phyloP scores from a whole-genome alignment of 805 yeast genomes.

The Metschnikowia continentalis region DNA sequence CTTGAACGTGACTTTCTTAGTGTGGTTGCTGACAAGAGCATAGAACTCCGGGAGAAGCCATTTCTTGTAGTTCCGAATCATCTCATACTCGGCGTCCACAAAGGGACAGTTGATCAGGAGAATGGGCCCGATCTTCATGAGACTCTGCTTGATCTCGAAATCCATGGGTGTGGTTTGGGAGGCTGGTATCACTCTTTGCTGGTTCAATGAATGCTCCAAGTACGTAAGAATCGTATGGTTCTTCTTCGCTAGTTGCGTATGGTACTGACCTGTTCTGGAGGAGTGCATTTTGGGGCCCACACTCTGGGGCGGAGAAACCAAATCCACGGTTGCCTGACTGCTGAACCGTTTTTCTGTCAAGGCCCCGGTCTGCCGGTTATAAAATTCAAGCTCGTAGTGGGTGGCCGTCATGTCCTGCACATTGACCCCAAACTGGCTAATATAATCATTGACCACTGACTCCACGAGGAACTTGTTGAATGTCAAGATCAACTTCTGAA shows the following conservation, averaged over 20 bases:
- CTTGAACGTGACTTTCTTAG: conserved; percentile 34
- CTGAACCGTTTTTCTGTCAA: conserved; percentile 31
- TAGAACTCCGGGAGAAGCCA: conserved; percentile 67
- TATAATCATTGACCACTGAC: conserved; percentile 49
- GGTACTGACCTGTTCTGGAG: not conserved
- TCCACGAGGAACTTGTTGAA: conserved; percentile 60
- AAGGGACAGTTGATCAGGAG: conserved; percentile 59
- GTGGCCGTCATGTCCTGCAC: conserved; percentile 39
- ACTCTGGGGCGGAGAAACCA: conserved; percentile 34
- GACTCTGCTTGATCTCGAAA: conserved; percentile 49
- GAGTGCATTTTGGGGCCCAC: conserved; percentile 13
- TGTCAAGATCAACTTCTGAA: conserved; percentile 44
- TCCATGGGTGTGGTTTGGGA: conserved; percentile 24
- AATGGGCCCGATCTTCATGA: conserved; percentile 60
- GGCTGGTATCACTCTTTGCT: conserved; percentile 49
- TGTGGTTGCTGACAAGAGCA: conserved; percentile 29
- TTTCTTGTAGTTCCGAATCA: conserved; percentile 44
- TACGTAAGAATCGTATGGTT: conserved; percentile 45
- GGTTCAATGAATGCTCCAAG: conserved; percentile 59
- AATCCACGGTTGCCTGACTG: conserved; percentile 40
- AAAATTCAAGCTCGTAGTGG: conserved; percentile 38
- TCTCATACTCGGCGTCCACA: conserved; percentile 49
- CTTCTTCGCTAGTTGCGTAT: conserved; percentile 19
- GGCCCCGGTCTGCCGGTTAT: conserved; percentile 35
- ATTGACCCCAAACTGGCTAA: conserved; percentile 20